Conservation (phyloP, 2,329 filamentous ascomycete species). For the Saccharata proteae region DNA sequence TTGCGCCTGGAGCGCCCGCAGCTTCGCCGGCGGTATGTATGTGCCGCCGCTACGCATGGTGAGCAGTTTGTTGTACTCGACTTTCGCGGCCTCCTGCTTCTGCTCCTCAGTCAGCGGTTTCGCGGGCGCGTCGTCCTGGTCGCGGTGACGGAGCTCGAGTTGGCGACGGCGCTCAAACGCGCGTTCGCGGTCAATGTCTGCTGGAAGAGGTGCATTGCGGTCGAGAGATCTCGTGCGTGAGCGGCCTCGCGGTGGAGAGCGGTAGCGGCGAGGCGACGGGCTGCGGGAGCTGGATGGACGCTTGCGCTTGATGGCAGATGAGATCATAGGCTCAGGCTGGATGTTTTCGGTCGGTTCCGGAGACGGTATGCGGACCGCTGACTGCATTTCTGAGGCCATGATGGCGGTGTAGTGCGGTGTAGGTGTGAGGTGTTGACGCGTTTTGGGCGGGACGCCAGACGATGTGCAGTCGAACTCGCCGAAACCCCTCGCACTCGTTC, state of each 20-base stretch:
- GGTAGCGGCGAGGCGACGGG: conserved; percentile 39
- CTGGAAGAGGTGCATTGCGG: conserved; percentile 25
- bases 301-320: conserved; percentile 43
- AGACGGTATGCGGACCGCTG: conserved; percentile 48
- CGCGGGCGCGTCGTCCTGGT: conserved; percentile 30
- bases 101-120: conserved; percentile 60
- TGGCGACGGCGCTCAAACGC: conserved; percentile 42
- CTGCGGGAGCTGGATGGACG: conserved; percentile 44
- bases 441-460: not conserved
- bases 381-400: conserved; percentile 27
- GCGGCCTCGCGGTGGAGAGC: conserved; percentile 28
- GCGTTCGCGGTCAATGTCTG: conserved; percentile 37
- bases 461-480: too few relatives aligned
- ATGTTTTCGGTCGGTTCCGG: conserved; percentile 39
- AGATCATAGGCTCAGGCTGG: too few relatives aligned
- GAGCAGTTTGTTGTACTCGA: conserved; percentile 84
- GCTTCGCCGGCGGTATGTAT: conserved; percentile 84
- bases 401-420: too few relatives aligned
- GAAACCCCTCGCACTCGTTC: too few relatives aligned
- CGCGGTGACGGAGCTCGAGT: conserved; percentile 28
- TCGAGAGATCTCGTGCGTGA: conserved; percentile 7
- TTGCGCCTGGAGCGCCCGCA: conserved; percentile 86
- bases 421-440: conserved; percentile 2
- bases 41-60: conserved; percentile 90
- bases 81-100: conserved; percentile 78